Base-by-base conservation (phyloP, 2,329 filamentous ascomycete species). In the Colletotrichum kahawae region DNA sequence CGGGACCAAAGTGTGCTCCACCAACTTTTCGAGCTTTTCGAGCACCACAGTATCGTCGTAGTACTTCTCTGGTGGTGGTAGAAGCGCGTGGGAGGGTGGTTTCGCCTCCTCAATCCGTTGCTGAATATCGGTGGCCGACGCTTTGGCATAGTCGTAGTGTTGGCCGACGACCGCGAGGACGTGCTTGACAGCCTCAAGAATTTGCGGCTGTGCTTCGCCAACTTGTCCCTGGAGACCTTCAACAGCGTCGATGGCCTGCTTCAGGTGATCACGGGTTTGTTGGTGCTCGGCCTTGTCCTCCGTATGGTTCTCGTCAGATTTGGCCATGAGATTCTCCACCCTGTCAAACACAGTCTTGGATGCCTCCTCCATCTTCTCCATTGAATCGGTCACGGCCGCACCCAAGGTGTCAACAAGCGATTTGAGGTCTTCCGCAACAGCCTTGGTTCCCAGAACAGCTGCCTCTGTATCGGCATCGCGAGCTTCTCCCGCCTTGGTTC, bases 61-160 rank as follows among this genome's bases (percentile, higher is more conserved):
- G 66, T 67, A 74, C 31, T 76, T 75, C 54, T 68, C 66, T 18
- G 54, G 33, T 13, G 29, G 77, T 27, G 76, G 74, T 12, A 71
- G 65, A 10, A 77, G 68, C n/a, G 54, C 59, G 5, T 73, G 66
- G 51, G 77, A 70, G 18, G 66, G 89, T 13, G 89, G 88, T 80
- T 91, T 92, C 70, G 92, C 85, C 70, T 94, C 91, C 70, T 92
- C 85, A 75, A 93, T 90, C 80, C 89, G 90, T 75, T 90, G 87
- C 77, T 92, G 87, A 29, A 93, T 86, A 4, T 88, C 86, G 8
- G 83, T 88, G 1, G 88, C 86, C 1, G 93, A 90, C 59, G 90
- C 89, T 83, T 96, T 95, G 16, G 95, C 94, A 81, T 98, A 95
- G 79, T 98, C 95, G 80, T 94, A 98, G 82, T 98, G 96, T 81